phyloP scores from a whole-genome alignment of 257 asterid species.

The Sherardia arvensis region DNA sequence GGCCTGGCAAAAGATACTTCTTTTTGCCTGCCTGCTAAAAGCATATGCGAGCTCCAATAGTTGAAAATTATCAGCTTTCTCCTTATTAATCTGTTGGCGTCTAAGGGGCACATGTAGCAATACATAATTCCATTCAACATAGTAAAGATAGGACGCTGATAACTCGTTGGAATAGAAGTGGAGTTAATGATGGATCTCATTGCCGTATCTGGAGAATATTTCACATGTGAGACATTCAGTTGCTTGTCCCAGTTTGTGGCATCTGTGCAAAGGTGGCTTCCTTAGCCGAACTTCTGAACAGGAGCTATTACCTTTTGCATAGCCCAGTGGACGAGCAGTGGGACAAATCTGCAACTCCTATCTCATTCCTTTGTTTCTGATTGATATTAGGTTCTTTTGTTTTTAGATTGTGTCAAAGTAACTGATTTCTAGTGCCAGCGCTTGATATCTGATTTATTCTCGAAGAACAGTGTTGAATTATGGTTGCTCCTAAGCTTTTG shows the following conservation, averaged over 20 bases:
- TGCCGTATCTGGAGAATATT: conserved; percentile 26
- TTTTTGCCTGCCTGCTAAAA: conserved; percentile 5
- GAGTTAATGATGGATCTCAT: conserved; percentile 34
- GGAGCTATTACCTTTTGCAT: conserved; percentile 56
- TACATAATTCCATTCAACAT: conserved; percentile 25
- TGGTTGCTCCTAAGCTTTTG: conserved; percentile 46
- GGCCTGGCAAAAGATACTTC: conserved; percentile 9
- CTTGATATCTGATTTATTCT: conserved; percentile 50
- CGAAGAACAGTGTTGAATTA: conserved; percentile 42
- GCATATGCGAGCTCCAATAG: conserved; percentile 33
- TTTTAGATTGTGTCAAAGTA: conserved; percentile 44
- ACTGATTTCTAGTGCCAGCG: conserved; percentile 32
- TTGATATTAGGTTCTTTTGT: conserved; percentile 40
- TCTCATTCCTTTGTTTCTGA: conserved; percentile 32
- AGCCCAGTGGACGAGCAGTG: conserved; percentile 54
- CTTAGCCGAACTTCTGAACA: conserved; percentile 51
- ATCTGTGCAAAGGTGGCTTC: conserved; percentile 50
- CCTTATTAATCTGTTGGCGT: conserved; percentile 24
- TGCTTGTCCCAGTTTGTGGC: conserved; percentile 44
- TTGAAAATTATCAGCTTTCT: conserved; percentile 32
- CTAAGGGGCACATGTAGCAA: conserved; percentile 26
- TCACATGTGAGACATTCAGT: conserved; percentile 32
- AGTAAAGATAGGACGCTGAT: conserved; percentile 26
- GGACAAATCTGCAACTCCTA: conserved; percentile 32
- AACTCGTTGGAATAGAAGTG: conserved; percentile 37